A percentile compares a stretch with the other conserved stretches of the same genome.
phyloP scores from a whole-genome alignment of 441 rosid genomes.

The Adansonia grandidieri region DNA sequence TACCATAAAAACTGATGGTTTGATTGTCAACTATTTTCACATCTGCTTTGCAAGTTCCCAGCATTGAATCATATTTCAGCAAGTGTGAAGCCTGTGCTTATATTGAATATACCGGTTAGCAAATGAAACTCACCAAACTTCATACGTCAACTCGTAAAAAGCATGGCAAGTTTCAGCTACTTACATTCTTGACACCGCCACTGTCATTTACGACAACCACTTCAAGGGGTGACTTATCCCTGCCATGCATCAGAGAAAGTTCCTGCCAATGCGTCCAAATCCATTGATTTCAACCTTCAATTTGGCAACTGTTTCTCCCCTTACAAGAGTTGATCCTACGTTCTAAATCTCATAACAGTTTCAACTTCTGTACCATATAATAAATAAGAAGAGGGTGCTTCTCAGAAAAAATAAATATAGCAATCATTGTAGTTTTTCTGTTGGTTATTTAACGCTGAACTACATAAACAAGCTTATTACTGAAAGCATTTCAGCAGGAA shows the following conservation, averaged over 20 bases:
- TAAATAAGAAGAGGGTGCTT: background rate
- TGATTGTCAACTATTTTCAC: conserved; percentile 79
- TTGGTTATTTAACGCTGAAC: no score
- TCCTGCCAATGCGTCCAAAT: conserved; percentile 93
- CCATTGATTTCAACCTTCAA: conserved; percentile 96
- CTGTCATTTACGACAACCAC: conserved; percentile 93
- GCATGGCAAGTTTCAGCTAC: background rate
- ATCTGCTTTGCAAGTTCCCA: conserved; percentile 90
- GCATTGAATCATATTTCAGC: conserved; percentile 93
- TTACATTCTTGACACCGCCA: conserved; percentile 95
- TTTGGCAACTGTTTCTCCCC: conserved; percentile 79
- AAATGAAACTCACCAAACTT: background rate
- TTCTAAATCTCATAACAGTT: conserved; percentile 39
- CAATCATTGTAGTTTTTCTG: no score
- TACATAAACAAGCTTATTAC: no score
- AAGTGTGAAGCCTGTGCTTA: conserved; percentile 80
- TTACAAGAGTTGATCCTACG: conserved; percentile 49
- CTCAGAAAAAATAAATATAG: no score
- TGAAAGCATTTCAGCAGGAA: no score
- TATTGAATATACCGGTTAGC: background rate
- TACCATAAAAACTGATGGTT: conserved; percentile 87
- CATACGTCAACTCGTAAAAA: background rate
- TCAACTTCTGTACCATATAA: background rate
- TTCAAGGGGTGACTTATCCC: conserved; percentile 89
- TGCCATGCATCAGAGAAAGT: conserved; percentile 91